Percentiles rank a stretch among this genome's conserved stretches.
phyloP scores from a whole-genome alignment of 257 asterid genomes.

The Lycium ferocissimum region DNA sequence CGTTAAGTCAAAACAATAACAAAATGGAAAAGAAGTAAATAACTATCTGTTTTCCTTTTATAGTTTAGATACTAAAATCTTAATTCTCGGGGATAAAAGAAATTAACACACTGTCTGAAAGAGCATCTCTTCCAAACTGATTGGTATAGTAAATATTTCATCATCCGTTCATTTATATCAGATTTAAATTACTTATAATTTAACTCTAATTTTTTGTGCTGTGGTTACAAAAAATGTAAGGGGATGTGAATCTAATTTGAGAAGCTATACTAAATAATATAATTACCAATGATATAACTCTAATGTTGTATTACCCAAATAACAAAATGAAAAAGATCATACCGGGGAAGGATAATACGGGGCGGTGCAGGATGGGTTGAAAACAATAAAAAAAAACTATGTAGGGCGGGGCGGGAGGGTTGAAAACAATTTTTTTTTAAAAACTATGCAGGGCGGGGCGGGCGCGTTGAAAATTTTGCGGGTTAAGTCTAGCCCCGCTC shows the following conservation, averaged over 20 bases:
- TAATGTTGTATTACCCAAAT: not conserved
- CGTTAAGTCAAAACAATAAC: not conserved
- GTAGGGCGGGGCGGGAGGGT: too few relatives aligned
- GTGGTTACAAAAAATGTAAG: not conserved
- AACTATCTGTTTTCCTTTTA: not conserved
- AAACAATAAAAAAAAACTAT: too few relatives aligned
- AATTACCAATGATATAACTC: not conserved
- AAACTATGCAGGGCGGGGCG: not conserved
- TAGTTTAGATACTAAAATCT: constrained; percentile 7
- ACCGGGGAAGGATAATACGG: too few relatives aligned
- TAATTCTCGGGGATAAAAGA: not conserved
- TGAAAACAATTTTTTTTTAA: too few relatives aligned
- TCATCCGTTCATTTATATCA: not conserved
- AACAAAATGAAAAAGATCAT: not conserved
- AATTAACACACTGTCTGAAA: not conserved
- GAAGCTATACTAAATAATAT: not conserved
- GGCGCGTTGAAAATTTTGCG: not conserved
- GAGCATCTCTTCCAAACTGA: not conserved
- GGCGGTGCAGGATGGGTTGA: too few relatives aligned
- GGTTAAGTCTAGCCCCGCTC: not conserved
- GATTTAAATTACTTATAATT: not conserved
- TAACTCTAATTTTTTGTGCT: not conserved
- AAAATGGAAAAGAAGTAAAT: not conserved
- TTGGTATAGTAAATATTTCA: not conserved
- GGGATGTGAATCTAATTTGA: not conserved